Percentiles rank a stretch among this genome's conserved stretches.
Evolutionary conservation across 805 yeast species (phyloP).

Genomic region (Kuraishia ogatae): DNA sequence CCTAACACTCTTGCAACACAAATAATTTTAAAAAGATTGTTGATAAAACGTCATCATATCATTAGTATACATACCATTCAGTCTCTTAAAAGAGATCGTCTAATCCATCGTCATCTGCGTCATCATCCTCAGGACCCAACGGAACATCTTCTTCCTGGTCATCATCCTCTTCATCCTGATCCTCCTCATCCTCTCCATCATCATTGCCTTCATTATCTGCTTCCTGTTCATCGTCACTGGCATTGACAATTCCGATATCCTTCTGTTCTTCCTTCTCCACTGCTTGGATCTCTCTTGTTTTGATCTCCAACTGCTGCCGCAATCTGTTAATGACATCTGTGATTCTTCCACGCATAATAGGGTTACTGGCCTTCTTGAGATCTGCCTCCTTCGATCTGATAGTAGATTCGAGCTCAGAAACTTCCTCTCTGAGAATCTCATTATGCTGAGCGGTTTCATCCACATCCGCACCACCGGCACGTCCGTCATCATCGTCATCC

Average conservation of each 20-base stretch:
- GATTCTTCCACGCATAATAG: conserved; percentile 81
- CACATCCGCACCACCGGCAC: conserved; percentile 40
- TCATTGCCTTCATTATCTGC: conserved; percentile 10
- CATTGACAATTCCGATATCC: conserved; percentile 11
- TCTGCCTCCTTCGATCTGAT: conserved; percentile 69
- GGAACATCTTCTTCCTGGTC: conserved; percentile 14
- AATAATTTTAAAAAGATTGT: too few relatives aligned
- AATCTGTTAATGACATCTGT: conserved; percentile 71
- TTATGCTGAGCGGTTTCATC: conserved; percentile 50
- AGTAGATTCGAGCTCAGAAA: conserved; percentile 70
- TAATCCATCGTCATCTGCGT: conserved; percentile 19
- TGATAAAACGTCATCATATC: background rate
- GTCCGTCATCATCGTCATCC: conserved; percentile 33
- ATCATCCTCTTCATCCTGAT: conserved; percentile 14
- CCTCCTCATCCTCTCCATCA: conserved; percentile 15
- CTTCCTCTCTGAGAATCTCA: conserved; percentile 77
- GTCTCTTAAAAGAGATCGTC: conserved; percentile 14
- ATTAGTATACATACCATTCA: background rate
- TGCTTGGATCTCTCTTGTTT: conserved; percentile 53
- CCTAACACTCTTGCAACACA: too few relatives aligned
- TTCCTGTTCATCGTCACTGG: conserved; percentile 8
- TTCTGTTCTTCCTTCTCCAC: conserved; percentile 14
- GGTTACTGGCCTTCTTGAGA: conserved; percentile 66
- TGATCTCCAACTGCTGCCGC: conserved; percentile 73
- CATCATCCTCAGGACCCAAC: conserved; percentile 13